Conservation (phyloP, 352 stramenopile genomes). For the Phytophthora megakarya region DNA sequence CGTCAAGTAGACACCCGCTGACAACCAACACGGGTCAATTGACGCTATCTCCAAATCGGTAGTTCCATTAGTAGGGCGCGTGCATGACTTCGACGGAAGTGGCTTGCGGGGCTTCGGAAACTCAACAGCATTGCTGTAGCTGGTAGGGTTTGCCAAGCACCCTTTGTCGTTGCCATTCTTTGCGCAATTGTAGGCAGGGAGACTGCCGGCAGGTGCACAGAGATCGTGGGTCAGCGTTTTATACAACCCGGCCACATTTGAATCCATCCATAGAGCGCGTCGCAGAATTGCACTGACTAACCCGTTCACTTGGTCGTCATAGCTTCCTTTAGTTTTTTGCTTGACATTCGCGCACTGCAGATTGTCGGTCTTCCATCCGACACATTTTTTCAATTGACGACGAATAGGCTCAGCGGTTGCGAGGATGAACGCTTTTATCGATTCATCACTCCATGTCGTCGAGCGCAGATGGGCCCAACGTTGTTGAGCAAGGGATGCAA, state of each 20-base stretch:
- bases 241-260: constrained; percentile 46
- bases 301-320: constrained; percentile 41
- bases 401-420: constrained; percentile 43
- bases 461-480: constrained; percentile 55
- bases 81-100: constrained; percentile 26
- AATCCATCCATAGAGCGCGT: constrained; percentile 65
- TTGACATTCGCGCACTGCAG: constrained; percentile 64
- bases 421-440: constrained; percentile 53
- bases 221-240: constrained; percentile 33
- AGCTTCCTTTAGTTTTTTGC: constrained; percentile 38
- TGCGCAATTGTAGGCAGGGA: constrained; percentile 65
- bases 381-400: constrained; percentile 54
- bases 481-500: constrained; percentile 58
- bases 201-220: constrained; percentile 43
- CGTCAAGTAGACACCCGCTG: constrained; percentile 54
- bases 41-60: constrained; percentile 41
- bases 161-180: constrained; percentile 50
- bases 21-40: constrained; percentile 84
- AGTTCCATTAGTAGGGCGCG: background rate
- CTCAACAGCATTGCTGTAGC: constrained; percentile 46
- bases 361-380: constrained; percentile 50
- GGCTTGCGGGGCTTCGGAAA: constrained; percentile 48
- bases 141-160: constrained; percentile 44
- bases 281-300: constrained; percentile 40
- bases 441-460: constrained; percentile 55